Conservation (phyloP, 768 basidiomycete species). For the Amanita subjunquillea region DNA sequence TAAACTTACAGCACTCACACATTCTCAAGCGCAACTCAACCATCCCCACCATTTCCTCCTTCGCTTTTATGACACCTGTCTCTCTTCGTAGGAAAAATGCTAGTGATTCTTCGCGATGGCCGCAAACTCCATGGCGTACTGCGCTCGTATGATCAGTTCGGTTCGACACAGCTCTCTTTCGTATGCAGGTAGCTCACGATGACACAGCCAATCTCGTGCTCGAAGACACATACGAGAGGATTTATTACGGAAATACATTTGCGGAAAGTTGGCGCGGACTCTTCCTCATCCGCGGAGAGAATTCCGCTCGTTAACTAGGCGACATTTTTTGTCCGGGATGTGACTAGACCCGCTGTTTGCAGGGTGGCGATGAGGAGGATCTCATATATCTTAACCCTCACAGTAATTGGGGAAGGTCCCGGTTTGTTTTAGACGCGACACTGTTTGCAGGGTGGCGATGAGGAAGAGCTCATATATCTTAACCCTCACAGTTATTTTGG, state of each 20-base stretch:
- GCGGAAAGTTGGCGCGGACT: conserved; percentile 85
- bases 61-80: conserved; percentile 19
- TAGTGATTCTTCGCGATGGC: conserved; percentile 93
- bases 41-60: conserved; percentile 14
- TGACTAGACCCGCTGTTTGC: no score
- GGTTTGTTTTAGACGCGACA: no score
- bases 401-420: no score
- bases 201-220: conserved; percentile 87
- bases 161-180: conserved; percentile 27
- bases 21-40: conserved; percentile 7
- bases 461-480: no score
- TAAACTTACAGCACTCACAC: conserved; percentile 37
- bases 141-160: conserved; percentile 97
- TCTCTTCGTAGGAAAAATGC: conserved; percentile 80
- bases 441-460: no score
- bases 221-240: conserved; percentile 90
- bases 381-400: no score
- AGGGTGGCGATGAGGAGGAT: no score
- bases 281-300: conserved; percentile 94
- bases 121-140: conserved; percentile 94
- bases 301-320: no score
- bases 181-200: conserved; percentile 4
- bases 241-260: conserved; percentile 82
- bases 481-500: no score
- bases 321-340: no score